These are phyloP conservation scores for Tuber indicum DNA, from an alignment of 495 filamentous ascomycete species.

Conservation along the genomic window DNA sequence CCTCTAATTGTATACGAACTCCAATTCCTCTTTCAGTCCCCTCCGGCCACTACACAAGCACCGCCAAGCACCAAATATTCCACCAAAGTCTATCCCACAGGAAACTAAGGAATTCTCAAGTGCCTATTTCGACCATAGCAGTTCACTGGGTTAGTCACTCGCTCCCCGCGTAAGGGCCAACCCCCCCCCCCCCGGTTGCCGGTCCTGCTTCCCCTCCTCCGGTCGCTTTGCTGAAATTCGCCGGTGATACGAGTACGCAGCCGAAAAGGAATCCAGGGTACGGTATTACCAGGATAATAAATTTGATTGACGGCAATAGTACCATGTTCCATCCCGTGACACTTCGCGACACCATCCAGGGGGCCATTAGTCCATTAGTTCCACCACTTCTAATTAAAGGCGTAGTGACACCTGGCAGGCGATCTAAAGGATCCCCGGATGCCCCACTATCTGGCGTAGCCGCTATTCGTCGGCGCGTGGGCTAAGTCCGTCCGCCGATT, in stretches of 20 bases:
- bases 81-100: not conserved
- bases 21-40: not conserved
- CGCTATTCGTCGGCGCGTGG: not conserved
- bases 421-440: not conserved
- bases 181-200: not conserved
- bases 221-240: not conserved
- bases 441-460: not conserved
- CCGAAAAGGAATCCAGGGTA: not conserved
- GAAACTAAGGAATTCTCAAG: not conserved
- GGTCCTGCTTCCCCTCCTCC: not conserved
- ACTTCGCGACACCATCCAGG: not conserved
- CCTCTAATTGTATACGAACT: not conserved
- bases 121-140: not conserved
- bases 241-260: not conserved
- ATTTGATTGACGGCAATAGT: no score
- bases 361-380: not conserved
- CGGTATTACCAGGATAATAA: not conserved
- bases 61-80: not conserved
- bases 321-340: not conserved
- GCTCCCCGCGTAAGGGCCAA: not conserved
- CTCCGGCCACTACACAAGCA: not conserved
- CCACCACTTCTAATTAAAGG: not conserved
- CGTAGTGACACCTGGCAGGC: not conserved
- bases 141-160: not conserved
- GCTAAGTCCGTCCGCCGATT: not conserved